phyloP scores from a whole-genome alignment of 169 alveolate genomes.

The Cryptosporidium canis region DNA sequence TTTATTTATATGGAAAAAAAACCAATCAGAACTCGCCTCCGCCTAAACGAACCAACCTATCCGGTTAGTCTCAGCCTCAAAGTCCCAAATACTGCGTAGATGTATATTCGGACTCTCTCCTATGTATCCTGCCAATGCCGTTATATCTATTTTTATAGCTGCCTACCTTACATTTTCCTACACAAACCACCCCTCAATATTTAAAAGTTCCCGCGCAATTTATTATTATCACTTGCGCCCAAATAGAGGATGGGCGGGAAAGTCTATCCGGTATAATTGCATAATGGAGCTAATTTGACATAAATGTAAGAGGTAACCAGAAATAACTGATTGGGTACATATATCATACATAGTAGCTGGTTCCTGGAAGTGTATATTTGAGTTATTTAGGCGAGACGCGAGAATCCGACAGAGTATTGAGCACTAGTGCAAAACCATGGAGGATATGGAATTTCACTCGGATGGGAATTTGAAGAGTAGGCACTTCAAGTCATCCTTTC shows the following conservation, averaged over 20 bases:
- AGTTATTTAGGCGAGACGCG: background rate
- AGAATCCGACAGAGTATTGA: background rate
- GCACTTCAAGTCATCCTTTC: conserved; percentile 28
- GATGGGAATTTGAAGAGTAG: conserved; percentile 55
- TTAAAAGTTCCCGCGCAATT: background rate
- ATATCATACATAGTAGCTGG: too few species aligned
- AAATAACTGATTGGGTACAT: background rate
- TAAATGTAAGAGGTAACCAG: background rate
- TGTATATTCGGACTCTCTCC: too few species aligned
- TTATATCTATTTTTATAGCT: background rate
- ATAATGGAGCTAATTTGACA: background rate
- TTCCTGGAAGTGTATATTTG: too few species aligned
- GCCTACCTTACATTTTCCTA: background rate
- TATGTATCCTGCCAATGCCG: too few species aligned
- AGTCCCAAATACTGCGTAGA: too few species aligned
- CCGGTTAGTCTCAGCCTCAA: too few species aligned
- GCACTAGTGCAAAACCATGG: background rate
- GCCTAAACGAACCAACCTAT: too few species aligned
- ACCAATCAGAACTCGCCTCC: too few species aligned
- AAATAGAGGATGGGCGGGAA: background rate
- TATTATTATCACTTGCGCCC: background rate
- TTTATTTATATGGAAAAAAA: too few species aligned
- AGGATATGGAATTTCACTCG: conserved; percentile 49
- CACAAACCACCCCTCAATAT: background rate
- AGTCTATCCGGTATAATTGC: conserved; percentile 5